Conservation (phyloP, 257 asterid genomes). For the Solanum tacnaense region DNA sequence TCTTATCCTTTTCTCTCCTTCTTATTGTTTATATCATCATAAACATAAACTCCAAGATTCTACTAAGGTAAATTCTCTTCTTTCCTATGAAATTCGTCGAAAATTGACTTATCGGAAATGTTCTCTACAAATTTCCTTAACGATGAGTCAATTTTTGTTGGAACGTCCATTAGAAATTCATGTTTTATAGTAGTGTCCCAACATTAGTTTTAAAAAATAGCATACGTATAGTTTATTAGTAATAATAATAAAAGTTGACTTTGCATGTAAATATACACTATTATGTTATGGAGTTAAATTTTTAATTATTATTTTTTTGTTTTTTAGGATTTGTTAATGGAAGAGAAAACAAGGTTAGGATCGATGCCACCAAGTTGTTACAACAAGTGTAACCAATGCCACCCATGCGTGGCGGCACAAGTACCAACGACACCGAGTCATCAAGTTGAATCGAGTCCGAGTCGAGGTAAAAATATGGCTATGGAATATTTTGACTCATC, state of each 20-base stretch:
- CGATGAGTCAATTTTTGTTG: neutral
- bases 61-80: neutral
- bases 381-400: conserved; percentile 91
- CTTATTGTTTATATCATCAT: conserved; percentile 15
- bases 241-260: neutral
- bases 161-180: neutral
- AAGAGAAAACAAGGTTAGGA: conserved; percentile 79
- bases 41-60: conserved; percentile 12
- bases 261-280: neutral
- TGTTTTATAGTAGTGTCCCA: neutral
- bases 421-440: conserved; percentile 64
- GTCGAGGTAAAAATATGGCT: neutral
- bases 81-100: neutral
- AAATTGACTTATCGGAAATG: neutral
- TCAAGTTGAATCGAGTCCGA: conserved; percentile 20
- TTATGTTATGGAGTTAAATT: neutral
- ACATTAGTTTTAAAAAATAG: too few species aligned
- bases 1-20: neutral
- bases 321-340: conserved; percentile 45
- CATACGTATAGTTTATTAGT: neutral
- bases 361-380: conserved; percentile 93
- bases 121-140: neutral
- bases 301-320: neutral
- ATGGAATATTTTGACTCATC: conserved; percentile 30
- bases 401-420: conserved; percentile 95